These are phyloP conservation scores for Haplographium delicatum DNA, from an alignment of 495 filamentous ascomycete species.

Conservation along the genomic window DNA sequence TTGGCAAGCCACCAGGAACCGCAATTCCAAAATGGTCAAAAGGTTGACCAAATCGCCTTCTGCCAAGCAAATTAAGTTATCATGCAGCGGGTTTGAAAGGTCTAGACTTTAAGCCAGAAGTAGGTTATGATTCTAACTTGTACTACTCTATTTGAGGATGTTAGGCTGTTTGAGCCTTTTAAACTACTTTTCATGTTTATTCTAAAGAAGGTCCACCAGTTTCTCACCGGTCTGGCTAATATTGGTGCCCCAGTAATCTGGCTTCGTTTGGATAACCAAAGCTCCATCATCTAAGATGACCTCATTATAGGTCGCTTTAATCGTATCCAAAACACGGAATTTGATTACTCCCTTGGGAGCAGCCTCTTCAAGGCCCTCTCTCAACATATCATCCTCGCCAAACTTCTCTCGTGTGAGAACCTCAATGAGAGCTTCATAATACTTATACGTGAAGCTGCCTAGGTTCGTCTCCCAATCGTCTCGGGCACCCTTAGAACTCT, in stretches of 20 bases:
- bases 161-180: no score
- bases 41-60: no score
- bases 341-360: slow-evolving; percentile 34
- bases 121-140: no score
- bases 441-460: slow-evolving; percentile 30
- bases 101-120: no score
- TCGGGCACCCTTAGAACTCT: slow-evolving; percentile 28
- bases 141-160: no score
- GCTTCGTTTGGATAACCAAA: slow-evolving; percentile 27
- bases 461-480: slow-evolving; percentile 40
- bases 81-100: no score
- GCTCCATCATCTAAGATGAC: slow-evolving; percentile 36
- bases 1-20: no score
- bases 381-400: slow-evolving; percentile 40
- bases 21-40: no score
- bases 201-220: slow-evolving; percentile 18
- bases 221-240: slow-evolving; percentile 16
- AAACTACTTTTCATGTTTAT: no score
- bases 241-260: slow-evolving; percentile 21
- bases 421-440: slow-evolving; percentile 36
- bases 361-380: slow-evolving; percentile 40
- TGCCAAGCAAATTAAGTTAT: no score
- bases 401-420: slow-evolving; percentile 34
- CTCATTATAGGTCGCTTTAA: slow-evolving; percentile 39
- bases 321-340: slow-evolving; percentile 42